Conservation (phyloP, 2,329 filamentous ascomycete species). For the Gyromitra esculenta region DNA sequence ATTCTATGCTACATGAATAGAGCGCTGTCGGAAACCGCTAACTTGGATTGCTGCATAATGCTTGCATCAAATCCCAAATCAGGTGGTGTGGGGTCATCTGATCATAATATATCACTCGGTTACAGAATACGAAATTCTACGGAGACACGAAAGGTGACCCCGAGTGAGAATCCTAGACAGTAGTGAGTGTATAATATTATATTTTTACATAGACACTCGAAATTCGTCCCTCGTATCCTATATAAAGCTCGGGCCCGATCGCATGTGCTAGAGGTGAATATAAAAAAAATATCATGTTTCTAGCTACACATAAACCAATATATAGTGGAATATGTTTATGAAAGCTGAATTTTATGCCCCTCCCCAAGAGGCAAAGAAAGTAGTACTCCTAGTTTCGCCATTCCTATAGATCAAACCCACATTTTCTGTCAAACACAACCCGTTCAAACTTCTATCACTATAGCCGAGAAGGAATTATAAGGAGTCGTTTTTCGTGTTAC, state of each 20-base stretch:
- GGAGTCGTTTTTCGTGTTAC: not conserved
- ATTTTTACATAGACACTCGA: no score
- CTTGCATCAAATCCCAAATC: not conserved
- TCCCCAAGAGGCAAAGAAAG: not conserved
- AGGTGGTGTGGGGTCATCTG: not conserved
- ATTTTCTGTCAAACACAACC: not conserved
- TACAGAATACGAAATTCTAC: not conserved
- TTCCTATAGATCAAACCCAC: not conserved
- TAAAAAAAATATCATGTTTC: not conserved
- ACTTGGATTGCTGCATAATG: not conserved
- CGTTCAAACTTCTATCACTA: not conserved
- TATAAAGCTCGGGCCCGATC: not conserved
- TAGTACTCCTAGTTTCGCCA: conserved; percentile 15
- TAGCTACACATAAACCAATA: not conserved
- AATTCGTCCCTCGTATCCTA: no score
- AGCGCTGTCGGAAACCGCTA: not conserved
- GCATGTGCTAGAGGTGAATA: not conserved
- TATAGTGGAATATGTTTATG: not conserved
- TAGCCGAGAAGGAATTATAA: not conserved
- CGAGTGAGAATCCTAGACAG: no score
- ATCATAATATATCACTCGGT: not conserved
- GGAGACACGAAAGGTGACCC: no score
- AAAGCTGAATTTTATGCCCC: conserved; percentile 1
- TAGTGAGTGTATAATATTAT: no score
- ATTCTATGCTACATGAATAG: not conserved